phyloP scores from a whole-genome alignment of 2,329 filamentous ascomycete genomes.

The Hypoxylon sp. region DNA sequence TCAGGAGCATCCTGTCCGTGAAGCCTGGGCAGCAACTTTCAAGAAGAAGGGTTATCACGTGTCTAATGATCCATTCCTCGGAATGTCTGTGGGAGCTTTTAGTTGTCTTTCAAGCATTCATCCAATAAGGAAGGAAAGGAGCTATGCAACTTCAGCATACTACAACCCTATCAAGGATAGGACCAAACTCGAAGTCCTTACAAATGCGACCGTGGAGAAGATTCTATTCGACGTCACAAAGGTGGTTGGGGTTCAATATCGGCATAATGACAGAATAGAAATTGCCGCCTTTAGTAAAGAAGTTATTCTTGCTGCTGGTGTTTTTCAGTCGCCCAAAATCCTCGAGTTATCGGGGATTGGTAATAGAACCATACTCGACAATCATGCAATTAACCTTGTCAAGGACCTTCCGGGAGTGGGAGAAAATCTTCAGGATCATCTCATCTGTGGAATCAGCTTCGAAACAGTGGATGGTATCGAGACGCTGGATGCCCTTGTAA shows the following conservation, averaged over 20 bases:
- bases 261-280: conserved; percentile 25
- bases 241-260: conserved; percentile 27
- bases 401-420: conserved; percentile 47
- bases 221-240: conserved; percentile 18
- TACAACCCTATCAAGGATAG: conserved; percentile 26
- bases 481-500: conserved; percentile 12
- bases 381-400: conserved; percentile 52
- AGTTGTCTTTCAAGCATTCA: conserved; percentile 21
- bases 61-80: conserved; percentile 8
- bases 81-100: conserved; percentile 21
- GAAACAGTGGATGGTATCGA: conserved; percentile 19
- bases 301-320: conserved; percentile 47
- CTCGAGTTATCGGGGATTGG: conserved; percentile 45
- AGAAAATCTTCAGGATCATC: conserved; percentile 48
- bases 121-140: conserved; percentile 28
- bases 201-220: conserved; percentile 30
- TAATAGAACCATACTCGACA: conserved; percentile 4
- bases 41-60: not conserved
- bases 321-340: conserved; percentile 42
- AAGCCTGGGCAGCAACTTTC: conserved; percentile 30
- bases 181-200: conserved; percentile 30
- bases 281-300: conserved; percentile 37
- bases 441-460: conserved; percentile 15
- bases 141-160: conserved; percentile 24
- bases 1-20: conserved; percentile 9